These are phyloP conservation scores for Nemania sp. DNA, from an alignment of 2,329 filamentous ascomycete genomes.

Conservation along the genomic window DNA sequence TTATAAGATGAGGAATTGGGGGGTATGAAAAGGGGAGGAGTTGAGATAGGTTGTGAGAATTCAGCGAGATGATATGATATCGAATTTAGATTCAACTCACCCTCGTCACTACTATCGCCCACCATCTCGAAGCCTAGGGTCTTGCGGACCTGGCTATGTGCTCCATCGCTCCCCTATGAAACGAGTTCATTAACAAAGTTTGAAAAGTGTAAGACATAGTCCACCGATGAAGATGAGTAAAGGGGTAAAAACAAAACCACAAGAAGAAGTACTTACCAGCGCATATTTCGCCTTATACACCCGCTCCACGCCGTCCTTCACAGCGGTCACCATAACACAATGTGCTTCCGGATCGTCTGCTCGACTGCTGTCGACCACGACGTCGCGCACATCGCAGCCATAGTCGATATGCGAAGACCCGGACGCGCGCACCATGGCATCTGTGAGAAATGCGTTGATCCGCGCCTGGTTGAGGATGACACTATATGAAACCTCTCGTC, in stretches of 20 bases:
- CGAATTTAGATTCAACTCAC: constrained; percentile 6
- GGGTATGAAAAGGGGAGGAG: neutral
- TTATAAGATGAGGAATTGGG: no score
- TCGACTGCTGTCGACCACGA: constrained; percentile 50
- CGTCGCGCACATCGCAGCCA: constrained; percentile 52
- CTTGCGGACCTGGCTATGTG: constrained; percentile 55
- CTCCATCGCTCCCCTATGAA: constrained; percentile 49
- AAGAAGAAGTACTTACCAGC: constrained; percentile 44
- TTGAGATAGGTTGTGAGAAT: no score
- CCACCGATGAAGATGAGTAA: neutral
- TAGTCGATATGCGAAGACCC: constrained; percentile 55
- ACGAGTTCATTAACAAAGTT: neutral
- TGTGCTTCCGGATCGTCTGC: constrained; percentile 44
- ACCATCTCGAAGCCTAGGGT: constrained; percentile 60
- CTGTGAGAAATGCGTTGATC: constrained; percentile 58
- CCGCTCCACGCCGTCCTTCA: constrained; percentile 45
- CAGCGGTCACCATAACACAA: constrained; percentile 48
- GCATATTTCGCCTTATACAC: constrained; percentile 54
- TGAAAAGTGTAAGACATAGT: neutral
- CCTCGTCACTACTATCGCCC: constrained; percentile 40
- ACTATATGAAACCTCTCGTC: neutral
- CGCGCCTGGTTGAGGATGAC: constrained; percentile 61
- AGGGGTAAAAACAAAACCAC: neutral
- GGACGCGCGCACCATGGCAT: constrained; percentile 49
- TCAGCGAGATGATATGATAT: no score